Evolutionary conservation across 495 filamentous ascomycete species (phyloP).

Genomic region (Hypoxylon fuscum): DNA sequence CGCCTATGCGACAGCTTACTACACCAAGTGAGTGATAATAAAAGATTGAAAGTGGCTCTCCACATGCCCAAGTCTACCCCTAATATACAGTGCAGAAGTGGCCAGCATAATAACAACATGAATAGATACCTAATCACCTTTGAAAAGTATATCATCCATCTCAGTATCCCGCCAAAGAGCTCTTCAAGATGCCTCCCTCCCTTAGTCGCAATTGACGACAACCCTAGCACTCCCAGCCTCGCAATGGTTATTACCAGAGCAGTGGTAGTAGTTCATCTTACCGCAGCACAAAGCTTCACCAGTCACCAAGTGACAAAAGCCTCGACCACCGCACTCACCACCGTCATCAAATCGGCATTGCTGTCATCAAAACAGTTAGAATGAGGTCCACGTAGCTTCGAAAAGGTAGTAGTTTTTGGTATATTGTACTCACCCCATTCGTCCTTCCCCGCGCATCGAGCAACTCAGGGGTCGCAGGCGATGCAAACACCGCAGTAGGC

Average conservation of each 20-base stretch:
- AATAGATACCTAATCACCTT: too few relatives aligned
- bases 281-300: neutral
- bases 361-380: neutral
- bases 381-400: neutral
- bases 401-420: neutral
- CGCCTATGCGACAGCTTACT: too few relatives aligned
- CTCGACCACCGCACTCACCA: neutral
- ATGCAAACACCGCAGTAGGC: neutral
- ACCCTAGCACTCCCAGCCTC: neutral
- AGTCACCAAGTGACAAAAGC: neutral
- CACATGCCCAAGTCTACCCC: too few relatives aligned
- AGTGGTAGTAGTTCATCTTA: neutral
- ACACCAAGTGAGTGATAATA: too few relatives aligned
- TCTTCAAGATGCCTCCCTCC: neutral
- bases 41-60: too few relatives aligned
- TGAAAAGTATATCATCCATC: too few relatives aligned
- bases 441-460: neutral
- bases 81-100: too few relatives aligned
- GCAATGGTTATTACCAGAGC: neutral
- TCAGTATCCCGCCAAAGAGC: too few relatives aligned
- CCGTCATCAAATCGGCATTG: neutral
- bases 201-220: neutral
- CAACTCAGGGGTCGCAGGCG: neutral
- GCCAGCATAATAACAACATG: too few relatives aligned
- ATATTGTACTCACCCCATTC: neutral